phyloP scores from a whole-genome alignment of 345 rosid species.

The Excoecaria cochinchinensis region DNA sequence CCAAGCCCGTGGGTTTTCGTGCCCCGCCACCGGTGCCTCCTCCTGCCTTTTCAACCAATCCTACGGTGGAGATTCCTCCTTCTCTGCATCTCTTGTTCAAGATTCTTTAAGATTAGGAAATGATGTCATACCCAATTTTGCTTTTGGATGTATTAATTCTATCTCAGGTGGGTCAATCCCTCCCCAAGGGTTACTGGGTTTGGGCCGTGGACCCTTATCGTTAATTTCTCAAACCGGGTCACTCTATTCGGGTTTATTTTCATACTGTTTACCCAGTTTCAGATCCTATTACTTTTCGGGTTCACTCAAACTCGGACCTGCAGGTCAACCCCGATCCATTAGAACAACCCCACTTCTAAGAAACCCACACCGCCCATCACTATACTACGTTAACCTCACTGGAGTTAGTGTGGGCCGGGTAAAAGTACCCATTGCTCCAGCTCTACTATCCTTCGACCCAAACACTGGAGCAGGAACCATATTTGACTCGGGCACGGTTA shows the following conservation, averaged over 20 bases:
- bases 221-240: conserved; percentile 59
- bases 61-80: conserved; percentile 79
- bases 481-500: conserved; percentile 83
- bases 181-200: conserved; percentile 76
- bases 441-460: conserved; percentile 50
- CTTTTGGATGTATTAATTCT: conserved; percentile 63
- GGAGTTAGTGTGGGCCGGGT: conserved; percentile 73
- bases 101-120: conserved; percentile 55
- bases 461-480: conserved; percentile 75
- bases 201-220: conserved; percentile 83
- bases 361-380: conserved; percentile 77
- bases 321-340: conserved; percentile 64
- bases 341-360: conserved; percentile 62
- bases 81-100: conserved; percentile 58
- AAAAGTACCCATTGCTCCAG: conserved; percentile 43
- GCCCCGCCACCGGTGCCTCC: conserved; percentile 48
- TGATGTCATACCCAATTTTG: conserved; percentile 48
- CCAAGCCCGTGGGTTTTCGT: conserved; percentile 64
- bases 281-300: conserved; percentile 79
- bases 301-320: conserved; percentile 67
- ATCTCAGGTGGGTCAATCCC: conserved; percentile 64
- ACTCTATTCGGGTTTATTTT: conserved; percentile 71
- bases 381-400: conserved; percentile 78
- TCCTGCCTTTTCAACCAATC: conserved; percentile 73
- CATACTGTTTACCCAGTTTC: conserved; percentile 85